A percentile compares a stretch with the other conserved stretches of the same genome.
phyloP scores from a whole-genome alignment of 1,284 basidiomycete genomes.

The Phaffia rhodozyma region DNA sequence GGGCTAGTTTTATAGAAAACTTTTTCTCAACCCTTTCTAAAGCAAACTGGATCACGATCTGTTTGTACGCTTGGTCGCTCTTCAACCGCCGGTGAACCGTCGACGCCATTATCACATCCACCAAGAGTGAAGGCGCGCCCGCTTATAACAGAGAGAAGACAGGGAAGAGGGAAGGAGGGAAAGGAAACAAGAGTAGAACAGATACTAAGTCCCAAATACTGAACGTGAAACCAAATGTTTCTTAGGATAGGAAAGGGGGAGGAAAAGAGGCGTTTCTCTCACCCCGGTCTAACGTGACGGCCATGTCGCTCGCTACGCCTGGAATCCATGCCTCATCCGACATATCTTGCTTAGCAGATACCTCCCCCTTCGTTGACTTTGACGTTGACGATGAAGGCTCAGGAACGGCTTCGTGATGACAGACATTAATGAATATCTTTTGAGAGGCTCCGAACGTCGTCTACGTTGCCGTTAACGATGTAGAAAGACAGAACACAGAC shows the following conservation, averaged over 20 bases:
- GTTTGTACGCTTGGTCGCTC: constrained; percentile 10
- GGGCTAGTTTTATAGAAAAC: constrained; percentile 6
- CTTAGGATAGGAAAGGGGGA: not conserved
- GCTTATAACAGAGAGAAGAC: not conserved
- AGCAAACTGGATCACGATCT: constrained; percentile 12
- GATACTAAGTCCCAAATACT: not conserved
- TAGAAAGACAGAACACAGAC: no score
- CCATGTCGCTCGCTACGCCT: constrained; percentile 1
- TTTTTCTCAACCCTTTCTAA: constrained; percentile 13
- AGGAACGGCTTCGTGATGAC: constrained; percentile 8
- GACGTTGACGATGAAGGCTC: not conserved
- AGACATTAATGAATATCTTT: constrained; percentile 15
- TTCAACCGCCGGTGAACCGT: not conserved
- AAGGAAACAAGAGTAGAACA: not conserved
- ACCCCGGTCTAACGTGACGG: constrained; percentile 16
- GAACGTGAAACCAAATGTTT: not conserved
- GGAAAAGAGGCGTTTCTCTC: not conserved
- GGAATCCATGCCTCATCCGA: constrained; percentile 5
- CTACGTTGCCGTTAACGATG: not conserved
- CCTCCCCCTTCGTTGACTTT: not conserved
- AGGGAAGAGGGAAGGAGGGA: not conserved
- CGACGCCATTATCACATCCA: constrained; percentile 8
- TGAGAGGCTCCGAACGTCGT: constrained; percentile 1
- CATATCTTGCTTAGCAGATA: no score
- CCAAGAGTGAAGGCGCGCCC: constrained; percentile 9